These are phyloP conservation scores for Bruguiera parviflora DNA, from an alignment of 345 rosid genomes.

Conservation along the genomic window DNA sequence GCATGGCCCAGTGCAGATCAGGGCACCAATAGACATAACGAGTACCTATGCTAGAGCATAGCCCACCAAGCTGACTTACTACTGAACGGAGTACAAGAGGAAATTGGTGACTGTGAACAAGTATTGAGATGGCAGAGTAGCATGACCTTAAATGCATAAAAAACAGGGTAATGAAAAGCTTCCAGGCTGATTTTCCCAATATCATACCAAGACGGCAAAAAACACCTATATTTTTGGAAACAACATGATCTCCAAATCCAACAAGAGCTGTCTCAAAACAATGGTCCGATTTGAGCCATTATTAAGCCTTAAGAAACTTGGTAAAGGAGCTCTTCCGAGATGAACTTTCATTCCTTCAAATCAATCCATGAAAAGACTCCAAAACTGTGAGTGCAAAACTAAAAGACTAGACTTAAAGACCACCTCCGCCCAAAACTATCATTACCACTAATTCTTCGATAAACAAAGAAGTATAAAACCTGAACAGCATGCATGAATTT, in stretches of 20 bases:
- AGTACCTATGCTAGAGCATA: not conserved
- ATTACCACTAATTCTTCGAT: not conserved
- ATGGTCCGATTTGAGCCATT: conserved; percentile 17
- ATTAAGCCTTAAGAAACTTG: too few species aligned
- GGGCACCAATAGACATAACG: not conserved
- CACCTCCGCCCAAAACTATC: not conserved
- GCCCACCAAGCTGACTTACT: not conserved
- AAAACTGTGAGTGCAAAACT: conserved; percentile 8
- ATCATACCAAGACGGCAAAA: conserved; percentile 23
- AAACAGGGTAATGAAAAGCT: not conserved
- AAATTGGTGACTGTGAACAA: not conserved
- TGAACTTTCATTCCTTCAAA: conserved; percentile 19
- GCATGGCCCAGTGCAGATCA: not conserved
- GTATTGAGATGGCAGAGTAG: not conserved
- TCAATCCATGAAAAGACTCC: conserved; percentile 2
- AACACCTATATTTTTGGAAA: conserved; percentile 20
- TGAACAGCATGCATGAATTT: not conserved
- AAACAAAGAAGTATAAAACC: not conserved
- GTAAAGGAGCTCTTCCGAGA: too few species aligned
- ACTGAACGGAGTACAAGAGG: not conserved
- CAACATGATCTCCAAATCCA: conserved; percentile 22
- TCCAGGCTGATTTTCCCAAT: not conserved
- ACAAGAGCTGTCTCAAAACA: conserved; percentile 20
- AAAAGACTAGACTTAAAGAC: conserved; percentile 3
- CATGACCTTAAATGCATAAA: not conserved